phyloP scores from a whole-genome alignment of 768 basidiomycete species.

The Lactifluus volemus region DNA sequence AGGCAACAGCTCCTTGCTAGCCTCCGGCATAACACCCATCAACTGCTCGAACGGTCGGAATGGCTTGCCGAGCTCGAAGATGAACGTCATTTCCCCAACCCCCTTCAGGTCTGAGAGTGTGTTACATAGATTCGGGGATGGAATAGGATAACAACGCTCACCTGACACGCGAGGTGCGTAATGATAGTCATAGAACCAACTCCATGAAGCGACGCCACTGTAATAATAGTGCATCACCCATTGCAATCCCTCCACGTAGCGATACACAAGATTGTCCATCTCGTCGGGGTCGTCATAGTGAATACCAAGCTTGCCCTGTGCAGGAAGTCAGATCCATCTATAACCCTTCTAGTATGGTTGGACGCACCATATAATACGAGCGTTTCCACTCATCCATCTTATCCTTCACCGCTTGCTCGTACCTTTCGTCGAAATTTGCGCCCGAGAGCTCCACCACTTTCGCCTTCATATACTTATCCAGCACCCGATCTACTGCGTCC shows the following conservation, averaged over 20 bases:
- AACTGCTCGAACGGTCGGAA: conserved; percentile 93
- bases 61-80: conserved; percentile 79
- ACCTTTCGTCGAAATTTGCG: conserved; percentile 68
- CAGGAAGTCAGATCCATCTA: conserved; percentile 12
- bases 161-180: conserved; percentile 96
- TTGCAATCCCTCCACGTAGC: conserved; percentile 90
- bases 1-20: conserved; percentile 85
- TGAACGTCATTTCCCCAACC: conserved; percentile 73
- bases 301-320: conserved; percentile 79
- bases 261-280: conserved; percentile 62
- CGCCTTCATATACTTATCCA: conserved; percentile 84
- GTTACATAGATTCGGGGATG: conserved; percentile 16
- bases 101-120: conserved; percentile 41
- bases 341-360: not conserved
- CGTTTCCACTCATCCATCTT: conserved; percentile 30
- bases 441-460: conserved; percentile 64
- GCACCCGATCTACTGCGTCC: conserved; percentile 70
- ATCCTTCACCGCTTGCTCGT: conserved; percentile 38
- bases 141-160: conserved; percentile 27
- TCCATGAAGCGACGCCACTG: conserved; percentile 93
- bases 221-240: conserved; percentile 99
- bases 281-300: conserved; percentile 59
- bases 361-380: conserved; percentile 72
- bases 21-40: conserved; percentile 94
- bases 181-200: conserved; percentile 99